Conservation (phyloP, 495 filamentous ascomycete genomes). For the Hypoxylon trugodes region DNA sequence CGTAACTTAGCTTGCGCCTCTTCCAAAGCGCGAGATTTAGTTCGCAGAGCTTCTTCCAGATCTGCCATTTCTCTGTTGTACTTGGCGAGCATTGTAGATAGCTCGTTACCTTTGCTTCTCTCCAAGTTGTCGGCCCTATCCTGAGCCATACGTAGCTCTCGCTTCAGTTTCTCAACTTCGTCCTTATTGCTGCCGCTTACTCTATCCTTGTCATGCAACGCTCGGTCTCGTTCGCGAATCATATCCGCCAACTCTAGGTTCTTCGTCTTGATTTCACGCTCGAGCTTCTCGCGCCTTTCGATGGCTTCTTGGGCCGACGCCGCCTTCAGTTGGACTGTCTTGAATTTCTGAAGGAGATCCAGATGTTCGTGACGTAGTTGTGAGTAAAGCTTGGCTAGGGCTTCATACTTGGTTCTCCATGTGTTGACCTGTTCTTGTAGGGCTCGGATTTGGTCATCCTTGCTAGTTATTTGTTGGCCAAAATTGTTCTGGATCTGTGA, state of each 20-base stretch:
- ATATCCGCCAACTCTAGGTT: slow-evolving; percentile 97
- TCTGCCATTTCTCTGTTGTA: slow-evolving; percentile 98
- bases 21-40: slow-evolving; percentile 88
- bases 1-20: slow-evolving; percentile 77
- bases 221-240: slow-evolving; percentile 95
- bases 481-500: slow-evolving; percentile 81
- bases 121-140: slow-evolving; percentile 95
- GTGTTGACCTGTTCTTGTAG: slow-evolving; percentile 96
- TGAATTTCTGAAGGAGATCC: slow-evolving; percentile 92
- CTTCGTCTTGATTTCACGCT: slow-evolving; percentile 98
- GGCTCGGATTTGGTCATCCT: slow-evolving; percentile 92
- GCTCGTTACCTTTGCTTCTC: slow-evolving; percentile 88
- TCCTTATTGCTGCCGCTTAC: slow-evolving; percentile 86
- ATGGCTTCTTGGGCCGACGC: slow-evolving; percentile 97
- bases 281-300: slow-evolving; percentile 90
- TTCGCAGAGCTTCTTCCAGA: slow-evolving; percentile 89
- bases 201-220: slow-evolving; percentile 91
- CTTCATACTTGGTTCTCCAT: slow-evolving; percentile 96
- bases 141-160: slow-evolving; percentile 91
- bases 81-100: slow-evolving; percentile 91
- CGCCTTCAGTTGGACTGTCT: slow-evolving; percentile 93
- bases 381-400: slow-evolving; percentile 94
- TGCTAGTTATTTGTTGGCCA: slow-evolving; percentile 83
- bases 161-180: slow-evolving; percentile 93
- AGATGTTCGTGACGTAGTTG: slow-evolving; percentile 95